These are phyloP conservation scores for Waltergamsia citrina DNA, from an alignment of 2,329 filamentous ascomycete species.

Conservation along the genomic window DNA sequence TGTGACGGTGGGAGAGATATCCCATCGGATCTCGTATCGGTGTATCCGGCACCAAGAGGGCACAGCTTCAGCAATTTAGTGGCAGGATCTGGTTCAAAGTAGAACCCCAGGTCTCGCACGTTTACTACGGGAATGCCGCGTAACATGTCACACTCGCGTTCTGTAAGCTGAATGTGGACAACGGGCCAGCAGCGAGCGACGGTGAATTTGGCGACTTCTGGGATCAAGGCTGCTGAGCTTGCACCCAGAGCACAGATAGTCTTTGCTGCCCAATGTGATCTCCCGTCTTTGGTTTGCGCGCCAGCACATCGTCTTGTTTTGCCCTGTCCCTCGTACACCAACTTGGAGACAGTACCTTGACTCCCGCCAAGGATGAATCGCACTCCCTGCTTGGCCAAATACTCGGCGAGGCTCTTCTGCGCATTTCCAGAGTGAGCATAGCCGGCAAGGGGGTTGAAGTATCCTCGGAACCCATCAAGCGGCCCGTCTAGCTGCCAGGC, in stretches of 20 bases:
- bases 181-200: constrained; percentile 50
- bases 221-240: constrained; percentile 32
- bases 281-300: constrained; percentile 13
- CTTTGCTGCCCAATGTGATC: constrained; percentile 18
- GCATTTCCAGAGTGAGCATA: constrained; percentile 48
- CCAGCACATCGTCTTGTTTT: too few relatives aligned
- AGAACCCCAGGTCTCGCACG: constrained; percentile 52
- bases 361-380: neutral
- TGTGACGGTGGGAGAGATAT: constrained; percentile 16
- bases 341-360: neutral
- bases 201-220: constrained; percentile 38
- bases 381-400: neutral
- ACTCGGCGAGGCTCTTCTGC: neutral
- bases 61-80: constrained; percentile 52
- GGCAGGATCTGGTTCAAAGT: constrained; percentile 53
- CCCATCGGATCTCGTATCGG: constrained; percentile 25
- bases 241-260: constrained; percentile 45
- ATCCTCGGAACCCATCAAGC: constrained; percentile 43
- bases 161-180: constrained; percentile 47
- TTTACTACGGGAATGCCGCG: constrained; percentile 51
- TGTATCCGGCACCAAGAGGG: constrained; percentile 43
- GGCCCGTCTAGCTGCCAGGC: constrained; percentile 19
- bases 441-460: constrained; percentile 46
- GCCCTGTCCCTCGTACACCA: neutral
- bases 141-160: constrained; percentile 41